Evolutionary conservation across 345 rosid species (phyloP), one percentile per base, ranked within the genome.

Genomic region (Bruguiera parviflora): DNA sequence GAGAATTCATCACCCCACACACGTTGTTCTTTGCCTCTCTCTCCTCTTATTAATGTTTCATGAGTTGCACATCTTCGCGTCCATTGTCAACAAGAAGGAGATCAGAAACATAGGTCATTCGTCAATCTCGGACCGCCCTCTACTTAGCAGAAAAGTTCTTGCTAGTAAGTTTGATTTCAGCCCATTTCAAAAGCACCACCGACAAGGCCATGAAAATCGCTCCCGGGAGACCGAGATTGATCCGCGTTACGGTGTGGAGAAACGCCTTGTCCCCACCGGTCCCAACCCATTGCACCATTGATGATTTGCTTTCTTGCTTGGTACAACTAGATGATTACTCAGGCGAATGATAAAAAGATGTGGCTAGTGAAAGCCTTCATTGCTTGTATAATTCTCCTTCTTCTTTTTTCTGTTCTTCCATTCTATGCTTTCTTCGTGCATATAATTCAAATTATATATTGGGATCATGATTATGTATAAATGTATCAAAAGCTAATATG

Each of bases 211-310:
- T 51, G 63, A 18, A 21, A 73, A 70, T 56, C 62, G 55, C 6
- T 61, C 69, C 74, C 73, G 7, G 33, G 28, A 57, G 51, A 77
- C 61, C 52, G 76, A 88, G 88, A 86, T 90, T 57, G 96, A 92
- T 79, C 93, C 89, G 1, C 92, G 87, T 53, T 92, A 92, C 3
- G 92, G 95, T n/a, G 86, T 86, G 21, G 86, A 92, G 79, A 92
- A 92, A 80, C 96, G 96, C 29, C 92, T 84, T 19, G 98, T 92
- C 61, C 98, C 96, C 25, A 87, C 90, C 1, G 96, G 98, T 52
- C 96, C 98, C 0, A 92, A 92, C 81, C 96, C 98, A 11, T 81
- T 92, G 75, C 98, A 92, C 80, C 98, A 90, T 83, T 83, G 87
- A 92, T 76, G 66, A 64, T 33, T 57, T 32, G 24, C 31, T 29